Evolutionary conservation across 345 rosid genomes (phyloP).

Genomic region (Adansonia digitata): DNA sequence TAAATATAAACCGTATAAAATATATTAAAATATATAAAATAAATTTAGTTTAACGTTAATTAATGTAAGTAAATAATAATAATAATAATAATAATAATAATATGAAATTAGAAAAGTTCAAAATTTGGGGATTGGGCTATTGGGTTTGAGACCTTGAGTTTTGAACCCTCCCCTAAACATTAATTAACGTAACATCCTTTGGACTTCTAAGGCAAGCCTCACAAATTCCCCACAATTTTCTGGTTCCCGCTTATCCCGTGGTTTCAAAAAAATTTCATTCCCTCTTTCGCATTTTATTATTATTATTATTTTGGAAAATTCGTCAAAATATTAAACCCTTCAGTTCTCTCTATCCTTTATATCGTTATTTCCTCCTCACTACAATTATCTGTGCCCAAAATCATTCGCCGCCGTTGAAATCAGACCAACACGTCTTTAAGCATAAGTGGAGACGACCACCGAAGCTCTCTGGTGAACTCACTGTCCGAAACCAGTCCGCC

Average conservation of each 20-base stretch:
- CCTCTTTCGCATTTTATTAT: no score
- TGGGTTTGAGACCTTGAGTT: no score
- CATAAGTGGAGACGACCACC: background rate
- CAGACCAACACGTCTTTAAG: background rate
- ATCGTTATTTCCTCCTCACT: background rate
- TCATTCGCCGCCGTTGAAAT: background rate
- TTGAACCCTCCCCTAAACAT: no score
- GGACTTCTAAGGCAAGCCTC: background rate
- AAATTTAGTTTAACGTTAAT: no score
- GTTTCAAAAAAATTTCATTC: no score
- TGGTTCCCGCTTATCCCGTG: background rate
- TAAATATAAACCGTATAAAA: no score
- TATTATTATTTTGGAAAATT: background rate
- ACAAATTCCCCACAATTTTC: background rate
- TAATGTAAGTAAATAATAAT: no score
- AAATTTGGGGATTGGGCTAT: no score
- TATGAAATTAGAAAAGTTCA: no score
- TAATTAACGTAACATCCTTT: no score
- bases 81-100: no score
- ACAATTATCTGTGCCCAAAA: background rate
- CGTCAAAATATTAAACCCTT: background rate
- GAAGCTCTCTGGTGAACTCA: background rate
- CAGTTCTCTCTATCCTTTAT: background rate
- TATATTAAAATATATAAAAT: no score
- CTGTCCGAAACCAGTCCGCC: background rate